Conservation (phyloP, 2,329 filamentous ascomycete species). For the Fusarium sp. region DNA sequence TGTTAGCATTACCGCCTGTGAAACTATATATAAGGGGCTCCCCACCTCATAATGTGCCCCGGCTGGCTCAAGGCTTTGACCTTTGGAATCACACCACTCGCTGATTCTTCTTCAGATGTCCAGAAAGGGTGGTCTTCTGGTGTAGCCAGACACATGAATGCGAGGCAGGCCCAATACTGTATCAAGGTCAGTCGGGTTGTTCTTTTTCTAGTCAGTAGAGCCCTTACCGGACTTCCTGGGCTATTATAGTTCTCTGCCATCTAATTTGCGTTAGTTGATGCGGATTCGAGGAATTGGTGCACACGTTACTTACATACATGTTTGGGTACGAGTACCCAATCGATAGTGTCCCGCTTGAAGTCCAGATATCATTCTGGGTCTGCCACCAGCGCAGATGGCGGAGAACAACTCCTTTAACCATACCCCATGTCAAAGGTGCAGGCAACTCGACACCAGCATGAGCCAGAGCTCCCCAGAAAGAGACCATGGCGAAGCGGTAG, state of each 20-base stretch:
- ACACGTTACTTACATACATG: conserved; percentile 67
- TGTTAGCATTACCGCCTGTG: conserved; percentile 5
- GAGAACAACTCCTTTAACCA: conserved; percentile 80
- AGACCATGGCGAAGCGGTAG: conserved; percentile 88
- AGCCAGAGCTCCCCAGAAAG: conserved; percentile 82
- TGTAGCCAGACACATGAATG: conserved; percentile 79
- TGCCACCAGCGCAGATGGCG: conserved; percentile 85
- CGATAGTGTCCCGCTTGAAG: conserved; percentile 77
- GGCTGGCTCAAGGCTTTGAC: conserved; percentile 74
- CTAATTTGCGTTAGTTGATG: conserved; percentile 51
- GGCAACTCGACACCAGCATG: conserved; percentile 81
- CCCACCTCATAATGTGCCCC: conserved; percentile 74
- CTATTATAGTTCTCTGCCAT: conserved; percentile 88
- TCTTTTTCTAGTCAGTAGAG: background rate
- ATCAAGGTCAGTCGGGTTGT: conserved; percentile 43
- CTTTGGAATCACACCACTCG: conserved; percentile 66
- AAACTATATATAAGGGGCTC: background rate
- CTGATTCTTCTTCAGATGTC: conserved; percentile 74
- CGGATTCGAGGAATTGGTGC: background rate
- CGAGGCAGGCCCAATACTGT: conserved; percentile 83
- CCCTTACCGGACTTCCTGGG: conserved; percentile 70
- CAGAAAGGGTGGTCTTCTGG: conserved; percentile 80
- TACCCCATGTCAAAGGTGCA: conserved; percentile 79
- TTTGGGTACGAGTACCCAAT: conserved; percentile 84
- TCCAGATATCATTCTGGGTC: conserved; percentile 79